Percentiles rank a stretch among this genome's conserved stretches.
Conservation (phyloP, 2,329 filamentous ascomycete species). For the Macrophomina tecta region DNA sequence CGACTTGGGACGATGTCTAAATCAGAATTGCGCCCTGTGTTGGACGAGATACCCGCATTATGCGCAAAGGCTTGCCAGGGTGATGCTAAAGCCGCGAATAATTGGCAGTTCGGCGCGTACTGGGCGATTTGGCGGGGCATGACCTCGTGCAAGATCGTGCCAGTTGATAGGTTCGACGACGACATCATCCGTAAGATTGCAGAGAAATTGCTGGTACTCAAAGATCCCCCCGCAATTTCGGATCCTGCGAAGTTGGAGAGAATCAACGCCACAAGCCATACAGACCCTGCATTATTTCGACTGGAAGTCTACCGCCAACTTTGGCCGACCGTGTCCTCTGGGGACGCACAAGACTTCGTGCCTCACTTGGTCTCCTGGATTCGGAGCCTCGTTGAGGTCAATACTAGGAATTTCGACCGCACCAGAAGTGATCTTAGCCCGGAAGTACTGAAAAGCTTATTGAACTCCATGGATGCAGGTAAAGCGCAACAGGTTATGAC, state of each 20-base stretch:
- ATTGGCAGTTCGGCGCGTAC: constrained; percentile 14
- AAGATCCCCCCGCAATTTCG: background rate
- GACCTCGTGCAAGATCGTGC: background rate
- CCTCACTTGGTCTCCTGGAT: background rate
- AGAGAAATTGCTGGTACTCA: background rate
- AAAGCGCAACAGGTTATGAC: constrained; percentile 4
- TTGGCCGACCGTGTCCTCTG: background rate
- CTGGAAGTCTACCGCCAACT: constrained; percentile 3
- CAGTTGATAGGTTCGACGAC: background rate
- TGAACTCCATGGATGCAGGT: background rate
- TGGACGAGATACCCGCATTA: background rate
- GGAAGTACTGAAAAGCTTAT: background rate
- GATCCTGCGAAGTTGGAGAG: background rate
- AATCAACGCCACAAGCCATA: background rate
- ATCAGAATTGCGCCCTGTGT: background rate
- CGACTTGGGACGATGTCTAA: constrained; percentile 8
- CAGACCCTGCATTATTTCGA: constrained; percentile 3
- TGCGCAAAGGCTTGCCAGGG: background rate
- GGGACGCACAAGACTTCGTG: background rate
- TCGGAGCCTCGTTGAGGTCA: background rate
- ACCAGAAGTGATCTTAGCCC: background rate
- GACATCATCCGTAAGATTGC: constrained; percentile 7
- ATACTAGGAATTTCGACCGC: background rate
- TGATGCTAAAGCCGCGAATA: background rate
- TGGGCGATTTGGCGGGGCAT: constrained; percentile 21